A percentile compares a stretch with the other conserved stretches of the same genome.
Conservation (phyloP, 106 monocot species). For the Dendrobium huoshanense region DNA sequence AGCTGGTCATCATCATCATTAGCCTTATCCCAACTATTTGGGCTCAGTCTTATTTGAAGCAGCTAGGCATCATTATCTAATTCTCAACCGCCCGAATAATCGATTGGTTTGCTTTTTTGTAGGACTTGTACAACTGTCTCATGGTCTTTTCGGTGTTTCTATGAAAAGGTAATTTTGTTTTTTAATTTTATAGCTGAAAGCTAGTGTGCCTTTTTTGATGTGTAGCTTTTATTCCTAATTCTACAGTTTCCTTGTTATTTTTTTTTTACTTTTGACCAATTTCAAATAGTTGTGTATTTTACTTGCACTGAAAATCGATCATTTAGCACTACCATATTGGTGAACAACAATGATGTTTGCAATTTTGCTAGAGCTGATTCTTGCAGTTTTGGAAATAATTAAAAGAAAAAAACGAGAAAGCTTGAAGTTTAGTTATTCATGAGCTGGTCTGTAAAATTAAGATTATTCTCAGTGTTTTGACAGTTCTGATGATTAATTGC, state of each 20-base stretch:
- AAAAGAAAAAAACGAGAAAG: not conserved
- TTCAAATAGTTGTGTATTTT: not conserved
- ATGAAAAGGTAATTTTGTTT: constrained; percentile 5
- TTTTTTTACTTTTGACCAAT: not conserved
- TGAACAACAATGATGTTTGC: constrained; percentile 5
- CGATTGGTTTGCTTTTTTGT: not conserved
- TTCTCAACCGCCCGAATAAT: not conserved
- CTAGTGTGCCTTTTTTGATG: not conserved
- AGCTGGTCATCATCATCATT: not conserved
- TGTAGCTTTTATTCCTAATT: not conserved
- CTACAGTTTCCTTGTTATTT: not conserved
- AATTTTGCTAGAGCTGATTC: not conserved
- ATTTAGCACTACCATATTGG: not conserved
- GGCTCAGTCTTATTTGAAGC: not conserved
- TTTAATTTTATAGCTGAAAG: not conserved
- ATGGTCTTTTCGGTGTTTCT: constrained; percentile 12
- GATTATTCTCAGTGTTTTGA: not conserved
- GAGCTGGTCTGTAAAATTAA: not conserved
- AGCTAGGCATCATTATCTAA: not conserved
- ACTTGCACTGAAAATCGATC: not conserved
- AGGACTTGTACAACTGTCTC: constrained; percentile 11
- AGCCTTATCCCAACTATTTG: not conserved
- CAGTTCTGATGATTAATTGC: not conserved
- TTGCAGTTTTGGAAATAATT: not conserved
- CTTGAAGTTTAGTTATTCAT: not conserved